Percentiles rank a stretch among this genome's conserved stretches.
These are phyloP conservation scores for Linum trigynum DNA, from an alignment of 345 rosid species.

Conservation along the genomic window DNA sequence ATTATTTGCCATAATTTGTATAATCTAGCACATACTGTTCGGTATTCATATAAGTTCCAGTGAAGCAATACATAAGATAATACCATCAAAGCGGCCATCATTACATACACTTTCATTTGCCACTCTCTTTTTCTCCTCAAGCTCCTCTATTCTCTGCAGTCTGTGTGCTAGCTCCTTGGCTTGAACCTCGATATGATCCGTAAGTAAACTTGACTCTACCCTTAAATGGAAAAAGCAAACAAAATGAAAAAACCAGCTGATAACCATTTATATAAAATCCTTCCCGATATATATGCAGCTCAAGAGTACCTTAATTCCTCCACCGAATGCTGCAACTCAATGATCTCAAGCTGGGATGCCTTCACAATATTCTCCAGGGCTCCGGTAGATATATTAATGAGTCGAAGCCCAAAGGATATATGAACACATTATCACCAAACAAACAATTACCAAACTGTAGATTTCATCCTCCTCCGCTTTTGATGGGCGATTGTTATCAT, in stretches of 20 bases:
- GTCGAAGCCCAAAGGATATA: constrained; percentile 1
- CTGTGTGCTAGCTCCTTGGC: constrained; percentile 64
- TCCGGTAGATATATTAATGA: constrained; percentile 13
- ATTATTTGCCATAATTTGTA: background rate
- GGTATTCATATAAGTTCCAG: background rate
- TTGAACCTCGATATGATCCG: constrained; percentile 61
- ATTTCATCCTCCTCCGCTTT: constrained; percentile 67
- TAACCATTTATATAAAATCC: background rate
- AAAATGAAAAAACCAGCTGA: background rate
- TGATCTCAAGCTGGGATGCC: constrained; percentile 82
- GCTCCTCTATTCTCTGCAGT: constrained; percentile 67
- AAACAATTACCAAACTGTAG: constrained; percentile 53
- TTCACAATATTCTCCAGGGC: constrained; percentile 90
- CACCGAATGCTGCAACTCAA: constrained; percentile 59
- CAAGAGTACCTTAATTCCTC: constrained; percentile 66
- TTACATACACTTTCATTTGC: constrained; percentile 88
- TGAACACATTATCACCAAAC: constrained; percentile 5
- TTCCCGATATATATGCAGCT: background rate
- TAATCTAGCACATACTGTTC: background rate
- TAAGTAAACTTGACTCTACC: constrained; percentile 69
- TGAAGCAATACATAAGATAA: background rate
- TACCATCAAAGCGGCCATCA: constrained; percentile 1
- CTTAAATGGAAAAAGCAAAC: constrained; percentile 39
- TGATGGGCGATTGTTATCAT: constrained; percentile 20
- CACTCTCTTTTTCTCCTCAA: constrained; percentile 79